phyloP scores from a whole-genome alignment of 1,139 yeast species.

The Protomyces macrosporus region DNA sequence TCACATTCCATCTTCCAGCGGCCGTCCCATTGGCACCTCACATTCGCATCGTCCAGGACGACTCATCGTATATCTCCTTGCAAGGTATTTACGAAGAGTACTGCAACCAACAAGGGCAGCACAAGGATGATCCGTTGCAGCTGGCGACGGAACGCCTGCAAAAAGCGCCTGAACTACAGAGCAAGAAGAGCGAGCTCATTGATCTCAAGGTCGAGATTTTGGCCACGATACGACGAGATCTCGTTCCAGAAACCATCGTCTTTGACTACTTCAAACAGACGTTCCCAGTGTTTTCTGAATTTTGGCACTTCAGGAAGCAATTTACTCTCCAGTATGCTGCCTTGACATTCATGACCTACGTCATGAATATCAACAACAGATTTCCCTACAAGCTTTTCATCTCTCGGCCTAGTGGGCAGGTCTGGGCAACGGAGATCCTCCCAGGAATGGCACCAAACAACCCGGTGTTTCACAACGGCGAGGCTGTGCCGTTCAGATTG shows the following conservation, averaged over 20 bases:
- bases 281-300: conserved; percentile 80
- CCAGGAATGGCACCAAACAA: conserved; percentile 59
- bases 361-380: conserved; percentile 90
- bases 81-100: conserved; percentile 83
- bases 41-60: conserved; percentile 84
- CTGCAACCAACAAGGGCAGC: conserved; percentile 67
- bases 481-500: conserved; percentile 90
- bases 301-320: conserved; percentile 95
- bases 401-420: conserved; percentile 74
- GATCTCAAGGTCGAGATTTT: conserved; percentile 86
- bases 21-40: conserved; percentile 95
- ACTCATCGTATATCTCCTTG: conserved; percentile 68
- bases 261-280: conserved; percentile 60
- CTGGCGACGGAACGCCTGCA: conserved; percentile 80
- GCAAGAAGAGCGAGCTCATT: conserved; percentile 70
- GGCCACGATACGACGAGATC: conserved; percentile 77
- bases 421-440: conserved; percentile 92
- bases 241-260: conserved; percentile 81
- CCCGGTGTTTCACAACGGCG: conserved; percentile 89
- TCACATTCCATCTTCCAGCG: conserved; percentile 79
- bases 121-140: conserved; percentile 84
- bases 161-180: conserved; percentile 85
- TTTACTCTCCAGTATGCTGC: conserved; percentile 96
- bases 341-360: conserved; percentile 82
- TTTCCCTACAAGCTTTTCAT: conserved; percentile 91